Evolutionary conservation across 108 stramenopile genomes (phyloP), one percentile per base, ranked within the genome.

Genomic region (Mediolabrus comicus): DNA sequence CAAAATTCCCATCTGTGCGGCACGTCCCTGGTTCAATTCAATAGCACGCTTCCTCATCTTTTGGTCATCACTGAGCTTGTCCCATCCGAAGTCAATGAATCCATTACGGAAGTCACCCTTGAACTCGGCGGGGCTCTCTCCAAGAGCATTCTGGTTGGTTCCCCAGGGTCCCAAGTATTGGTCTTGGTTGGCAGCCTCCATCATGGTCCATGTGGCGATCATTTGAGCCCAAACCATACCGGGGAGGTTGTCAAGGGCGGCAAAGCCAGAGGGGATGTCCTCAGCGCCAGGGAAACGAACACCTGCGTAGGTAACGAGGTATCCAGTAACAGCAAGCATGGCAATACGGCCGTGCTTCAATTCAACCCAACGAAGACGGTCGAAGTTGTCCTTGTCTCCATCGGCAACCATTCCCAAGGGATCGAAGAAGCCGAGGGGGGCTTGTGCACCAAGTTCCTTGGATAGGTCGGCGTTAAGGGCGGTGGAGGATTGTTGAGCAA

Each of bases 21-120:
- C 91, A 51, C 94, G 89, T 32, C 94, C 94, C 66, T 95, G 89
- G 90, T 95, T 94, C 75, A 96, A 84, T 74, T 94, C 95, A 59
- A 94, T 92, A 61, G 87, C 89, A 56, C 92, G 81, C 89, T 96
- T 96, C 36, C 71, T 36, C 64, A 75, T 34, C 84, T 91, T 86
- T 4, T 77, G 62, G 43, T 86, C 87, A 31, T 77, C 83, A 27
- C 68, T 73, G 57, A 85, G 62, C 53, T 68, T 83, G 60, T 82
- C 84, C 91, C 91, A 92, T 28, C 83, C 80, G 80, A 92, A 89
- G 79, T 90, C 89, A 41, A 90, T 63, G 59, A 80, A 62, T 51
- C 87, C 89, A 72, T 90, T 93, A 72, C 92, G 86, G 67, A 88
- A 83, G 49, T 93, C 92, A 27, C 92, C 92, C 14, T 74, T 69